A percentile compares a stretch with the other conserved stretches of the same genome.
These are phyloP conservation scores for Polytrichum formosum DNA, from an alignment of 225 moss, liverwort and hornwort genomes.

Conservation along the genomic window DNA sequence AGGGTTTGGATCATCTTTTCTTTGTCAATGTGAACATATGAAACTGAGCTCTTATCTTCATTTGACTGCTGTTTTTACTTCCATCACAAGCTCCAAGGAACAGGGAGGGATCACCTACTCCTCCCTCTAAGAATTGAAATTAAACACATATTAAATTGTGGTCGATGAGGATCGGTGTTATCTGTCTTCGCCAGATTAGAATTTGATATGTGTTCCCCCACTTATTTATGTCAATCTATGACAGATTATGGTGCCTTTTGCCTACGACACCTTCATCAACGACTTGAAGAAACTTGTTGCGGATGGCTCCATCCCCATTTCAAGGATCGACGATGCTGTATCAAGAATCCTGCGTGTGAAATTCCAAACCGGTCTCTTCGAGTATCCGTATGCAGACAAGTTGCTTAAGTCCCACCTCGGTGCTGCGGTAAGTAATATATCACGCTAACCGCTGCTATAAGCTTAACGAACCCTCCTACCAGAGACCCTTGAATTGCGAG, in stretches of 20 bases:
- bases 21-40: too few relatives aligned
- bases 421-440: slow-evolving; percentile 28
- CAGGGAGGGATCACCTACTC: too few relatives aligned
- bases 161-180: too few relatives aligned
- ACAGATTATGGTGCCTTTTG: slow-evolving; percentile 85
- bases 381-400: slow-evolving; percentile 55
- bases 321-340: slow-evolving; percentile 85
- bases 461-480: not conserved
- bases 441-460: not conserved
- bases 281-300: slow-evolving; percentile 44
- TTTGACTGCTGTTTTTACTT: too few relatives aligned
- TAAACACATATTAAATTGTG: too few relatives aligned
- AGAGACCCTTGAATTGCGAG: not conserved
- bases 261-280: slow-evolving; percentile 30
- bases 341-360: slow-evolving; percentile 80
- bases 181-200: too few relatives aligned
- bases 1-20: too few relatives aligned
- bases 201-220: too few relatives aligned
- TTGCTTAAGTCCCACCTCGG: slow-evolving; percentile 38
- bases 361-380: slow-evolving; percentile 75
- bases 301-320: slow-evolving; percentile 33
- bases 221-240: not conserved
- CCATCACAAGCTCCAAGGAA: too few relatives aligned
- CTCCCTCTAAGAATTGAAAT: too few relatives aligned
- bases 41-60: too few relatives aligned